Evolutionary conservation across 805 yeast species (phyloP), one percentile per base, ranked within the genome.

Genomic region (Lachancea quebecensis): DNA sequence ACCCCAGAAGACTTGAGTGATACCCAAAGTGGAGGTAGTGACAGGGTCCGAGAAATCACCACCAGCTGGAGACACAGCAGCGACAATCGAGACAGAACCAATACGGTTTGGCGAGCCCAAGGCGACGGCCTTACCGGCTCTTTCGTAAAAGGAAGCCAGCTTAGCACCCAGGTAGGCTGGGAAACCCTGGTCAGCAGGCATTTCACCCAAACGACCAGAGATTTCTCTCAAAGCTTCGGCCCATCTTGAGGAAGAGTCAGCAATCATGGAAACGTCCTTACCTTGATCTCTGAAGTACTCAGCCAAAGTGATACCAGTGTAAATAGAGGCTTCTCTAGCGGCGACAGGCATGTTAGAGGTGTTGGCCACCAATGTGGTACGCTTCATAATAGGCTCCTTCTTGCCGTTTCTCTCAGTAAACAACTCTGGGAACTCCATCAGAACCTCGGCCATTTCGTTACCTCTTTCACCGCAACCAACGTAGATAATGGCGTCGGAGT

Each of bases 101-200:
- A 78, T 64, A 75, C 99, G 89, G 58, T 86, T 85, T 52, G 99
- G 99, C 48, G 95, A 87, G 63, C 99, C 99, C 49, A 93, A 76
- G 2, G 96, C 91, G 59, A 82, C 75, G 38, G 96, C 95, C 67
- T 85, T 88, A 73, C 99, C 99, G 39, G 99, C 99, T 75, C 99
- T 88, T 75, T 93, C 99, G 71, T 93, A 93, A 80, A 93, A 93
- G 46, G 98, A 91, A 47, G 99, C 98, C 61, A 93, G 79, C 68
- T 93, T 93, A 43, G 99, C 96, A 74, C 99, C 99, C 68, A 93
- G 77, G 68, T 93, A 93, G 42, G 99, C 99, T 50, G 99, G 99
- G 93, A 90, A 93, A 77, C 99, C 99, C 77, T 95, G 99, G 73
- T 93, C 99, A 51, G 99, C 99, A 66, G 99, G 99, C 99, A 93